A percentile compares a stretch with the other conserved stretches of the same genome.
Conservation (phyloP, 1,139 yeast species). For the Kodamaea arcana region DNA sequence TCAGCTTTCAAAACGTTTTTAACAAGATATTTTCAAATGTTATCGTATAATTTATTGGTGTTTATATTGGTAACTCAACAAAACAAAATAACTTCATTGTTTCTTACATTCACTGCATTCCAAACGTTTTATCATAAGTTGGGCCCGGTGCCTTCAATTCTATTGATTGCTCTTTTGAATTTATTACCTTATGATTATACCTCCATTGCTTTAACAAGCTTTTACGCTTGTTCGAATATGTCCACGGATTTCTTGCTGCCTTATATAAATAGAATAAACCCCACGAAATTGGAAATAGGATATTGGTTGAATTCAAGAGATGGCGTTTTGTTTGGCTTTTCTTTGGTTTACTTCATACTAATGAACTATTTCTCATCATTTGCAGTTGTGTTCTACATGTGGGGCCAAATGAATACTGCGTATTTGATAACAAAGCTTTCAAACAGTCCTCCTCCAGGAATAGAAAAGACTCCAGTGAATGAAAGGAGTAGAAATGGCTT, state of each 20-base stretch:
- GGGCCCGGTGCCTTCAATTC: slow-evolving; percentile 44
- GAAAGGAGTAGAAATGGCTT: slow-evolving; percentile 13
- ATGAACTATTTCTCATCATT: slow-evolving; percentile 40
- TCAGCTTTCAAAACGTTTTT: slow-evolving; percentile 11
- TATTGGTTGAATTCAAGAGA: slow-evolving; percentile 55
- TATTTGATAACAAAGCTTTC: slow-evolving; percentile 52
- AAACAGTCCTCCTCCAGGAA: slow-evolving; percentile 21
- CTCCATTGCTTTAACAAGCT: slow-evolving; percentile 36
- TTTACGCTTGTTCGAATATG: slow-evolving; percentile 45
- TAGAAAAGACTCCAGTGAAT: no score
- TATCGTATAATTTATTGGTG: slow-evolving; percentile 10
- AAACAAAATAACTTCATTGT: slow-evolving; percentile 32
- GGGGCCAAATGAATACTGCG: slow-evolving; percentile 54
- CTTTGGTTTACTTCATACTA: slow-evolving; percentile 45
- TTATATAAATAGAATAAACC: slow-evolving; percentile 47
- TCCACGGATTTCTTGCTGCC: slow-evolving; percentile 48
- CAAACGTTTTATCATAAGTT: slow-evolving; percentile 40
- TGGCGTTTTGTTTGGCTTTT: slow-evolving; percentile 58
- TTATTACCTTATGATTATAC: slow-evolving; percentile 32
- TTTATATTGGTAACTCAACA: slow-evolving; percentile 21
- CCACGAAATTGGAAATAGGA: slow-evolving; percentile 39
- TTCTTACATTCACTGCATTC: slow-evolving; percentile 42
- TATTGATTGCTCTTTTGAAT: slow-evolving; percentile 29
- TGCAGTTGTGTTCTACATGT: slow-evolving; percentile 48
- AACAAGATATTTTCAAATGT: slow-evolving; percentile 11